Evolutionary conservation across 2,329 filamentous ascomycete genomes (phyloP), one percentile per base, ranked within the genome.

Genomic region (Rhinocladiella mackenziei): DNA sequence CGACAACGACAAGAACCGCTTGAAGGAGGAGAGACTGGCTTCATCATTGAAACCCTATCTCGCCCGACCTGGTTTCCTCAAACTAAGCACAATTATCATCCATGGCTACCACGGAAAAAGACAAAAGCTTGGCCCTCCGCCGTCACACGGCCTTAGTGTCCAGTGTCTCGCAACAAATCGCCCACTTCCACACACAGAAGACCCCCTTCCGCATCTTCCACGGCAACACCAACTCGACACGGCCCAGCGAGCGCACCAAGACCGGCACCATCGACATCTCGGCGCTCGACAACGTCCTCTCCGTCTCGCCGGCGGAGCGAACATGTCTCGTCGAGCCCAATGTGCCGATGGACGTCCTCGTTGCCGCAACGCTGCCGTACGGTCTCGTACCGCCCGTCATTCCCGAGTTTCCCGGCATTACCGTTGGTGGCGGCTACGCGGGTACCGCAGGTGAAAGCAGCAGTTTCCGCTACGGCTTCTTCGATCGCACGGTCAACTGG

Each of bases 401-500:
- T 4, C 83, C 83, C 76, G 81, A 85, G 58, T 84, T 85, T 45
- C 81, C 80, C 2, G 81, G 79, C n/a, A 86, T 85, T 59, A 86
- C 82, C 1, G 78, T 76, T 4, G 82, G 81, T 17, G 82, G 82
- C 25, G 81, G 78, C 2, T 84, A 82, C 61, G 76, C 78, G 32
- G 83, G 81, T 1, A 82, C 78, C 0, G 77, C 80, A 5, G 82
- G 81, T 8, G 82, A 85, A 62, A 84, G 79, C 63, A 82, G 77
- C 53, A 80, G 75, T 13, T 88, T 86, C 66, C 78, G 76, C 37
- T 71, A 83, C 57, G 81, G 82, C 2, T 78, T 79, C 45, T 84
- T 85, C 54, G 78, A 84, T 58, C 67, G 70, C 2, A 83, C 74
- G 0, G 66, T 85, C 43, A 75, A 73, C 33, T 74, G 69, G 40